A percentile compares a stretch with the other conserved stretches of the same genome.
Evolutionary conservation across 2,329 filamentous ascomycete genomes (phyloP).

Genomic region (Chaetomium strumarium): DNA sequence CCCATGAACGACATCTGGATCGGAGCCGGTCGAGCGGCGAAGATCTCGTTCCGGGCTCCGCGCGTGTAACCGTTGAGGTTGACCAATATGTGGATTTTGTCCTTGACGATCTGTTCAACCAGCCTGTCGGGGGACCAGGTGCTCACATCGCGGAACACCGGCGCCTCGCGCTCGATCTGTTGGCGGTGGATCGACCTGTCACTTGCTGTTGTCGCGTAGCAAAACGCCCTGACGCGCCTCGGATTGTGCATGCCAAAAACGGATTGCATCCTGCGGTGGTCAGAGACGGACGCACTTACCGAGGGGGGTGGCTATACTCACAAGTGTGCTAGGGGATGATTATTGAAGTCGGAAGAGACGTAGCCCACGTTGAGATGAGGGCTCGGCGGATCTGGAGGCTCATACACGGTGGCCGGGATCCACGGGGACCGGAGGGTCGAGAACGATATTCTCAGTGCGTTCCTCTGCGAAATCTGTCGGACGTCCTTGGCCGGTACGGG

Average conservation of each 20-base stretch:
- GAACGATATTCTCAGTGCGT: slow-evolving; percentile 86
- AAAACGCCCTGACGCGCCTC: slow-evolving; percentile 72
- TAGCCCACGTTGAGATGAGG: slow-evolving; percentile 91
- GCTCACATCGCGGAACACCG: slow-evolving; percentile 84
- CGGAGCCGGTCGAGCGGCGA: slow-evolving; percentile 86
- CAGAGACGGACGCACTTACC: neutral
- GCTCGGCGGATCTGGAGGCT: slow-evolving; percentile 75
- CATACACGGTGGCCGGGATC: slow-evolving; percentile 74
- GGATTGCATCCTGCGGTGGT: slow-evolving; percentile 71
- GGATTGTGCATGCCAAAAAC: slow-evolving; percentile 88
- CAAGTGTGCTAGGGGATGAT: slow-evolving; percentile 91
- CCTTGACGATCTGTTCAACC: slow-evolving; percentile 76
- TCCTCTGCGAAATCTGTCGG: slow-evolving; percentile 88
- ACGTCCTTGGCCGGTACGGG: slow-evolving; percentile 88
- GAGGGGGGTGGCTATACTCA: slow-evolving; percentile 33
- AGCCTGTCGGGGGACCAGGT: slow-evolving; percentile 79
- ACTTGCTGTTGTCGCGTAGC: slow-evolving; percentile 90
- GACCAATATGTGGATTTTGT: slow-evolving; percentile 88
- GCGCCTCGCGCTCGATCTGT: slow-evolving; percentile 89
- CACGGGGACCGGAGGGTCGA: slow-evolving; percentile 82
- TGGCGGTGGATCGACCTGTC: slow-evolving; percentile 84
- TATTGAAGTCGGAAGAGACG: slow-evolving; percentile 97
- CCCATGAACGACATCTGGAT: slow-evolving; percentile 99
- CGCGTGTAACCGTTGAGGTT: slow-evolving; percentile 98
- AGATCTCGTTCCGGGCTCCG: slow-evolving; percentile 94